A percentile compares a stretch with the other conserved stretches of the same genome.
phyloP scores from a whole-genome alignment of 352 stramenopile genomes.

The Aphanomyces invadans region DNA sequence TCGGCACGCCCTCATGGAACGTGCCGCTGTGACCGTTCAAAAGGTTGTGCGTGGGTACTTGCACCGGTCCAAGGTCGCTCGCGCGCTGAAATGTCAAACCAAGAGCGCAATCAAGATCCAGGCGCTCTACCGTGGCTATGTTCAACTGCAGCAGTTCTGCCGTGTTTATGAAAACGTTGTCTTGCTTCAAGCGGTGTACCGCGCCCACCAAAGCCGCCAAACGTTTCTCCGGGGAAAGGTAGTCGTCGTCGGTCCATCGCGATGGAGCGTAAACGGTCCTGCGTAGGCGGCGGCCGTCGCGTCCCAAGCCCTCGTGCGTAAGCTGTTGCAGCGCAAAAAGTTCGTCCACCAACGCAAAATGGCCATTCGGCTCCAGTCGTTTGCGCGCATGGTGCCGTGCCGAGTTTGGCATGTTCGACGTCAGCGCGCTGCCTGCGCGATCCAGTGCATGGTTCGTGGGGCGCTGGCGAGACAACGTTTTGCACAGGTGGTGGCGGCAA shows the following conservation, averaged over 20 bases:
- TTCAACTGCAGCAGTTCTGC: neutral
- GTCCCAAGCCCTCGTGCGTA: slow-evolving; percentile 54
- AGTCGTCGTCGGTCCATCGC: too few species aligned
- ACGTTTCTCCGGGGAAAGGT: slow-evolving; percentile 20
- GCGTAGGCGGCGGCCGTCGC: slow-evolving; percentile 44
- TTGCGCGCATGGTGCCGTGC: slow-evolving; percentile 38
- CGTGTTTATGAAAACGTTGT: slow-evolving; percentile 9
- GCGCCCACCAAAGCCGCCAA: slow-evolving; percentile 12
- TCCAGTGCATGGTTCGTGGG: neutral
- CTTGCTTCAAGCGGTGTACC: slow-evolving; percentile 11
- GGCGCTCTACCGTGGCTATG: slow-evolving; percentile 13
- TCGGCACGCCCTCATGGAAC: neutral
- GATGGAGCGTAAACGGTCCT: too few species aligned
- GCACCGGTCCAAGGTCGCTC: neutral
- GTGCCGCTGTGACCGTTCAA: slow-evolving; percentile 9
- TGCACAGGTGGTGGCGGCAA: neutral
- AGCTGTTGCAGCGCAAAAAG: slow-evolving; percentile 50
- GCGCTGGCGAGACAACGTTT: neutral
- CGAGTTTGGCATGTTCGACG: neutral
- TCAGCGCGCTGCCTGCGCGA: neutral
- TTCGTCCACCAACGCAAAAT: slow-evolving; percentile 64
- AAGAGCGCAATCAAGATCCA: slow-evolving; percentile 10
- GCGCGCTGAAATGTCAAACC: neutral
- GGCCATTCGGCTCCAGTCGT: slow-evolving; percentile 51
- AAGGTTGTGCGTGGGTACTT: slow-evolving; percentile 9